Evolutionary conservation across 2,329 filamentous ascomycete genomes (phyloP).

Genomic region (Huntiella moniliformis): DNA sequence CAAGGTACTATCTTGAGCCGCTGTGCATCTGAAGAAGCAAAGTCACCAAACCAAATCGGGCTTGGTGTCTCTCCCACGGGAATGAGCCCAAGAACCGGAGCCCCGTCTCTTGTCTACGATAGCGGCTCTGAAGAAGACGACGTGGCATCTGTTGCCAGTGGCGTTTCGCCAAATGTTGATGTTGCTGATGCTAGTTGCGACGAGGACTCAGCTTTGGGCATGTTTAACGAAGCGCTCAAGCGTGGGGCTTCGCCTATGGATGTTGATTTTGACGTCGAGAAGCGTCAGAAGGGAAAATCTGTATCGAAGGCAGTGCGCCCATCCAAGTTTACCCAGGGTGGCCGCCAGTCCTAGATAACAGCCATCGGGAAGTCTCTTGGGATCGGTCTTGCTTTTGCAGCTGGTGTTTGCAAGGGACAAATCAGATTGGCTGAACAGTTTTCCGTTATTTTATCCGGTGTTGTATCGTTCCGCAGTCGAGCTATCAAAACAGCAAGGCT

Average conservation of each 20-base stretch:
- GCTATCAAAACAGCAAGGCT: background rate
- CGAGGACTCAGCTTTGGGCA: slow-evolving; percentile 2
- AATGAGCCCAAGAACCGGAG: slow-evolving; percentile 53
- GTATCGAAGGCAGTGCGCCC: slow-evolving; percentile 2
- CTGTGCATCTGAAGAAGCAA: slow-evolving; percentile 9
- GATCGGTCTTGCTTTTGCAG: too few relatives aligned
- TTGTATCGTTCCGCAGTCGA: background rate
- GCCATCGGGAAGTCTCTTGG: background rate
- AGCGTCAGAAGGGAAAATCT: slow-evolving; percentile 4
- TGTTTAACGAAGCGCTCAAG: background rate
- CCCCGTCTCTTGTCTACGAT: slow-evolving; percentile 62
- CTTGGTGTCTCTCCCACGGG: slow-evolving; percentile 33
- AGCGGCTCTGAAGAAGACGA: slow-evolving; percentile 56
- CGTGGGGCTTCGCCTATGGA: slow-evolving; percentile 4
- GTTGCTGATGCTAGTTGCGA: slow-evolving; percentile 10
- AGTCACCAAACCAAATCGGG: slow-evolving; percentile 5
- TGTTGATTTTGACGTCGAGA: slow-evolving; percentile 3
- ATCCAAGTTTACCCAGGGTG: slow-evolving; percentile 2
- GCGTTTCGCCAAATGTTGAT: slow-evolving; percentile 9
- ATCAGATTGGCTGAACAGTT: background rate
- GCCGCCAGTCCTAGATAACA: slow-evolving; percentile 2
- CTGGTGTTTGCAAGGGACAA: too few relatives aligned
- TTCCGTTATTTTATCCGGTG: background rate
- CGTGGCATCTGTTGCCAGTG: slow-evolving; percentile 9
- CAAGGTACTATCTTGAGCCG: slow-evolving; percentile 7